Base-by-base conservation (phyloP, 495 filamentous ascomycete species). In the Stereocaulon alpinum region DNA sequence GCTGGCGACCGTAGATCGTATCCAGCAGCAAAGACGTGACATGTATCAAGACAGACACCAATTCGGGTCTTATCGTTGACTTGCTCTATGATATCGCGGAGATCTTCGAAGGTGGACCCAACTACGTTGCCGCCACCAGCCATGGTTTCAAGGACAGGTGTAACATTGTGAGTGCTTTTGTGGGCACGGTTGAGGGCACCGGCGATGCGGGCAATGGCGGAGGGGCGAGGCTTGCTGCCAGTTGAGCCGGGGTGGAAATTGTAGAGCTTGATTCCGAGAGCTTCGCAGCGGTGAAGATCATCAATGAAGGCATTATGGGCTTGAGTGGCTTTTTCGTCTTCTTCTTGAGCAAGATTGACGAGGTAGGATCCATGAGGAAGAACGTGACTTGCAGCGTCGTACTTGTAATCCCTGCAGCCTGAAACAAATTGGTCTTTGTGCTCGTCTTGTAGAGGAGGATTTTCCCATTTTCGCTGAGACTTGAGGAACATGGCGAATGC, bases 221-320 rank as follows among this genome's bases (percentile, higher is more conserved):
- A 79, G 0, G 77, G 73, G 45, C 86, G 83, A 15, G 80, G 73
- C 9, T 76, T 76, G 56, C 83, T 81, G 64, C 85, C 84, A 7
- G 85, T 85, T 56, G 81, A 90, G 52, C 93, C 93, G 0, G 93
- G 93, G 69, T 98, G 93, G 76, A 98, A 97, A 71, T 98, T 98
- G 76, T 97, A 98, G 17, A 97, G 77, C 60, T 72, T 79, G 68
- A 98, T 95, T 0, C 88, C 87, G 0, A 98, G 82, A n/a, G 77
- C 77, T 67, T 95, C 91, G 69, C 93, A 97, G 27, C 93, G 85
- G 47, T 82, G 71, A 1, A 98, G 77, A 69, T 98, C 93, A 63
- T 98, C 91, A 24, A 95, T 60, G 71, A 98, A 98, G 48, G 83
- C 80, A 47, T 77, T 76, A 67, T 95, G 96, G 12, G 88, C 91